phyloP scores from a whole-genome alignment of 352 stramenopile genomes.

The Globisporangium echinulatum region DNA sequence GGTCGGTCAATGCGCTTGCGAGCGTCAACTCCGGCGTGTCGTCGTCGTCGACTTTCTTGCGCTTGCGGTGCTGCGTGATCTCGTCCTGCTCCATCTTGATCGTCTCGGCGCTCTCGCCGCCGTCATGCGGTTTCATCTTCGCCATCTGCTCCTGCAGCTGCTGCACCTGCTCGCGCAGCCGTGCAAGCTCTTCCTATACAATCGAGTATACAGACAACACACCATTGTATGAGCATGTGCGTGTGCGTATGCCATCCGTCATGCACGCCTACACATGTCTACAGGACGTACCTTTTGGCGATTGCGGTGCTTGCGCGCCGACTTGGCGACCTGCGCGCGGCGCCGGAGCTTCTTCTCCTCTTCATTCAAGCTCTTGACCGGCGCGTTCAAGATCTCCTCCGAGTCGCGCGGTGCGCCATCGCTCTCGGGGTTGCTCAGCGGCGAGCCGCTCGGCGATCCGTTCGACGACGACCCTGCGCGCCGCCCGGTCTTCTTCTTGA shows the following conservation, averaged over 20 bases:
- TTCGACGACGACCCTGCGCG: slow-evolving; percentile 15
- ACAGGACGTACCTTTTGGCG: slow-evolving; percentile 39
- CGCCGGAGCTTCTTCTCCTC: slow-evolving; percentile 80
- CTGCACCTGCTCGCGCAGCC: slow-evolving; percentile 65
- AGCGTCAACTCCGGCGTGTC: slow-evolving; percentile 11
- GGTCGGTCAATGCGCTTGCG: slow-evolving; percentile 24
- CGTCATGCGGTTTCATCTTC: slow-evolving; percentile 44
- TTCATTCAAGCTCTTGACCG: slow-evolving; percentile 75
- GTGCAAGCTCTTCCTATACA: slow-evolving; percentile 51
- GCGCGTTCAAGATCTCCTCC: slow-evolving; percentile 75
- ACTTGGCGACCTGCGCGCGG: slow-evolving; percentile 77
- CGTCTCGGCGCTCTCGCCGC: slow-evolving; percentile 22
- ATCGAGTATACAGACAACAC: no score
- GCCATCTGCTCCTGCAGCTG: slow-evolving; percentile 79
- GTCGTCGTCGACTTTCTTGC: slow-evolving; percentile 59
- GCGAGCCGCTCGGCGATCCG: slow-evolving; percentile 32
- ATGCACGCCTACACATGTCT: background rate
- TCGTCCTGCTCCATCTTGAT: slow-evolving; percentile 52
- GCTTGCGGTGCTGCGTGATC: slow-evolving; percentile 60
- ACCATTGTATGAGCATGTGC: background rate
- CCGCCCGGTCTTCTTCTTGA: slow-evolving; percentile 8
- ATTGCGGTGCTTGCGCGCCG: slow-evolving; percentile 76
- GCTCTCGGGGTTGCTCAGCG: slow-evolving; percentile 31
- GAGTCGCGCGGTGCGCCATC: slow-evolving; percentile 38
- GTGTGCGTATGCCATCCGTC: background rate